Evolutionary conservation across 1,284 basidiomycete genomes (phyloP), one percentile per base, ranked within the genome.

Genomic region (Trametes polyzona): DNA sequence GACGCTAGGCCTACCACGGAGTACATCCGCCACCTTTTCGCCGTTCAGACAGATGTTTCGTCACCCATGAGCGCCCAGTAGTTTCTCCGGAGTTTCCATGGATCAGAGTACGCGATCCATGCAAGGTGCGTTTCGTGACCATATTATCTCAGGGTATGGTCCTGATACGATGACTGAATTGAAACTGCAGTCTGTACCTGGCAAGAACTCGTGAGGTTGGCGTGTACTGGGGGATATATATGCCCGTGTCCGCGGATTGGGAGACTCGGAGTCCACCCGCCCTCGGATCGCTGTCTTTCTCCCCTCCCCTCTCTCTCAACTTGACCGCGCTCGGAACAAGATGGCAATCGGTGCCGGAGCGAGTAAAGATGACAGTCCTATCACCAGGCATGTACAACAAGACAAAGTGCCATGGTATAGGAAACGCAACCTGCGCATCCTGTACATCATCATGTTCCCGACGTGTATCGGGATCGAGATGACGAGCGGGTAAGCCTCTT

Each of bases 381-480:
- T 84, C 33, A 73, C 75, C 23, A 72, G 73, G 23, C 70, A 83
- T 23, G 78, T 79, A 19, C 66, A 72, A 16, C 74, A 78, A 51
- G 83, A 86, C 62, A 73, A 68, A 35, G 73, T 73, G 10, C 81
- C 82, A 43, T 86, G 83, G 83, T 84, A 83, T 67, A 68, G 66
- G 55, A 85, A 84, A 61, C 80, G 71, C 2, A 83, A 83, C 58
- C 65, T 84, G 56, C 70, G 81, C 26, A 40, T 73, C 9, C 59
- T 83, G 44, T 82, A 85, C 68, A 57, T 84, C 27, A 52, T 84
- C 50, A 74, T 85, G 66, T 72, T 83, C 61, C 83, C 83, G 27
- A 82, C 83, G 39, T 84, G 82, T 64, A 78, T 86, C 30, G 83
- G 81, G 21, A 83, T 83, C 14, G 83, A 86, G 65, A 82, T 83